Conservation (phyloP, 225 moss, liverwort and hornwort species). For the Sphagnum tenellum region DNA sequence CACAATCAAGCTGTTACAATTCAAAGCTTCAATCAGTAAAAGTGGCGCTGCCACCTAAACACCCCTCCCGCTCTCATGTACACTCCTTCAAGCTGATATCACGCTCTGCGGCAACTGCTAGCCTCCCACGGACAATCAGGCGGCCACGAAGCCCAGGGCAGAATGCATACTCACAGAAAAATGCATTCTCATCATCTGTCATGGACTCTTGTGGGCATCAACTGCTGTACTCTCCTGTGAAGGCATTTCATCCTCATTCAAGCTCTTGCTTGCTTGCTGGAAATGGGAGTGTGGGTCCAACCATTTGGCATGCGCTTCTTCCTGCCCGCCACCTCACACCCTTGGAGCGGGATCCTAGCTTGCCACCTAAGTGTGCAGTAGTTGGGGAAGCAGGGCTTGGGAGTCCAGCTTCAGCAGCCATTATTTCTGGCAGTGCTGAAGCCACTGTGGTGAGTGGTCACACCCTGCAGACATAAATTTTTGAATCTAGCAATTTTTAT, state of each 20-base stretch:
- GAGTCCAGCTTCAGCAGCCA: too few species aligned
- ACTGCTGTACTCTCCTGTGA: conserved; percentile 21
- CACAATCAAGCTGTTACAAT: too few species aligned
- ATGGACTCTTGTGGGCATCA: conserved; percentile 16
- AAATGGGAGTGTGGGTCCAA: conserved; percentile 67
- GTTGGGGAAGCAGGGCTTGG: too few species aligned
- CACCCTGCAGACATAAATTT: too few species aligned
- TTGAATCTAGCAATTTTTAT: too few species aligned
- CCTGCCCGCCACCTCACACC: conserved; percentile 62
- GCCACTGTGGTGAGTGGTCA: too few species aligned
- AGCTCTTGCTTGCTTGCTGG: conserved; percentile 79
- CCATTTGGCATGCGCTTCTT: conserved; percentile 84
- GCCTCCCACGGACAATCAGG: conserved; percentile 48
- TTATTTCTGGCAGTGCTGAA: too few species aligned
- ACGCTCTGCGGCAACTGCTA: conserved; percentile 50
- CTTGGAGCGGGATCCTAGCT: too few species aligned
- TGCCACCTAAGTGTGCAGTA: too few species aligned
- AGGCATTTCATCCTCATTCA: conserved; percentile 60
- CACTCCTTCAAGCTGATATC: conserved; percentile 55
- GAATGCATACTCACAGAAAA: conserved; percentile 5
- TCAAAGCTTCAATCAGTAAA: conserved; percentile 23
- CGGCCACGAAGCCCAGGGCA: conserved; percentile 27
- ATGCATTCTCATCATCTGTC: conserved; percentile 27
- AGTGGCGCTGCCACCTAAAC: conserved; percentile 81
- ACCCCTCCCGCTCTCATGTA: conserved; percentile 57